Evolutionary conservation across 805 yeast species (phyloP), one percentile per base, ranked within the genome.

Genomic region (Wickerhamomyces ciferrii): DNA sequence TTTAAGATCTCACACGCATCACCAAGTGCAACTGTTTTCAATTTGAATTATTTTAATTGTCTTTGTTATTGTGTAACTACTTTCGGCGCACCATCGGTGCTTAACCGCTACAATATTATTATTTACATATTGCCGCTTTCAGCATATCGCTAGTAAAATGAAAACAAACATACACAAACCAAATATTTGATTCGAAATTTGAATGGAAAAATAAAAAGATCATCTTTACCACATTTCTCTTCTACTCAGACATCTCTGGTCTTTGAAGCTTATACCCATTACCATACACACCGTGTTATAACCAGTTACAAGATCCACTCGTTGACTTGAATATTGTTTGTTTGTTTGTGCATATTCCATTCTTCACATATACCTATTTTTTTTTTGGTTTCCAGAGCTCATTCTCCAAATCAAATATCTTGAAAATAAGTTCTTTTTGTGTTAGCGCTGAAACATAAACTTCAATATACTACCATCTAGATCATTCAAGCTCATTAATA

Each of bases 101-200:
- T 11, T 25, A 51, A 51, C 55, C 48, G 24, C 2, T 45, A 51
- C 54, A 43, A 51, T 46, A 49, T 50, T 50, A 38, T 48, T 59
- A 51, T 60, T 59, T 53, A 60, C 62, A 41, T 43, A 45, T 56
- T 59, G 34, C 62, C 59, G 20, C 17, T 46, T 55, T 40, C 18
- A 52, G 23, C 41, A 32, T 11, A 11, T 27, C 44, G 37, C 46
- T 43, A 27, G 46, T 35, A 42, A 50, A 47, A 50, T 39, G 46
- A 55, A 49, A 48, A 50, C 57, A 51, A 48, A 46, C 35, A 37
- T 37, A 37, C 38, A 18, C 21, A 15, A 10, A 19, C 15, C 15
- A 35, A 35, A 21, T 13, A 14, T 17, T 14, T 4, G n/a, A 13
- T 18, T 34, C 37, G 21, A 34, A 34, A 18, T 34, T 18, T 34